Conservation (phyloP, 768 basidiomycete genomes). For the Suillus lakei region DNA sequence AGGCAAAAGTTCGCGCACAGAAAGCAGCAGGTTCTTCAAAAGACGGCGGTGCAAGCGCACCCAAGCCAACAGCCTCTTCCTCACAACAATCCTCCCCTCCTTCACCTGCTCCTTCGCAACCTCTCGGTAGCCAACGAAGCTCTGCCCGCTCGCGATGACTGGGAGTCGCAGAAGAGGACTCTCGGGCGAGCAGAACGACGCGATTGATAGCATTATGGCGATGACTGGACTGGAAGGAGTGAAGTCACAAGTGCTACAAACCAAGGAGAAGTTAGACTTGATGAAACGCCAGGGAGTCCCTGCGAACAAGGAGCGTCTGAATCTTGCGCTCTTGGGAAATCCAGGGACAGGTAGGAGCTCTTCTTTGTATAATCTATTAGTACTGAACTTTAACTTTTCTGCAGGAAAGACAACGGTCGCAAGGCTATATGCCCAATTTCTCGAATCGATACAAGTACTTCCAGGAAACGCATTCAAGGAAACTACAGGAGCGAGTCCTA, state of each 20-base stretch:
- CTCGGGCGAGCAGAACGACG: slow-evolving; percentile 50
- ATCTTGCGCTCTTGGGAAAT: slow-evolving; percentile 63
- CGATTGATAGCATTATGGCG: slow-evolving; percentile 61
- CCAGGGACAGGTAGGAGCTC: slow-evolving; percentile 62
- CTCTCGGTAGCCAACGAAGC: neutral
- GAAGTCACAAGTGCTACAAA: slow-evolving; percentile 53
- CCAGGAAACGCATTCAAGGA: slow-evolving; percentile 56
- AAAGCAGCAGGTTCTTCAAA: neutral
- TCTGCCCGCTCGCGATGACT: slow-evolving; percentile 34
- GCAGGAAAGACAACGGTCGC: slow-evolving; percentile 70
- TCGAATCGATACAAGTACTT: slow-evolving; percentile 52
- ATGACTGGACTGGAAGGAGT: slow-evolving; percentile 67
- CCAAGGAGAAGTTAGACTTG: slow-evolving; percentile 57
- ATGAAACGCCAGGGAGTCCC: slow-evolving; percentile 49
- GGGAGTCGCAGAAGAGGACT: slow-evolving; percentile 57
- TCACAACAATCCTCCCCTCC: neutral
- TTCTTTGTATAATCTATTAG: neutral
- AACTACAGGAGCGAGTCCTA: slow-evolving; percentile 60
- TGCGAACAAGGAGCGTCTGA: slow-evolving; percentile 55
- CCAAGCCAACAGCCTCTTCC: neutral
- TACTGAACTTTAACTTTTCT: neutral
- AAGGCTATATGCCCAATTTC: slow-evolving; percentile 59
- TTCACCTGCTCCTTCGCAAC: neutral
- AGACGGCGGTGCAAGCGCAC: neutral
- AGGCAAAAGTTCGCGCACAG: slow-evolving; percentile 16